Percentiles rank a stretch among this genome's conserved stretches.
phyloP scores from a whole-genome alignment of 108 stramenopile genomes.

The Chaetoceros tenuissimus region DNA sequence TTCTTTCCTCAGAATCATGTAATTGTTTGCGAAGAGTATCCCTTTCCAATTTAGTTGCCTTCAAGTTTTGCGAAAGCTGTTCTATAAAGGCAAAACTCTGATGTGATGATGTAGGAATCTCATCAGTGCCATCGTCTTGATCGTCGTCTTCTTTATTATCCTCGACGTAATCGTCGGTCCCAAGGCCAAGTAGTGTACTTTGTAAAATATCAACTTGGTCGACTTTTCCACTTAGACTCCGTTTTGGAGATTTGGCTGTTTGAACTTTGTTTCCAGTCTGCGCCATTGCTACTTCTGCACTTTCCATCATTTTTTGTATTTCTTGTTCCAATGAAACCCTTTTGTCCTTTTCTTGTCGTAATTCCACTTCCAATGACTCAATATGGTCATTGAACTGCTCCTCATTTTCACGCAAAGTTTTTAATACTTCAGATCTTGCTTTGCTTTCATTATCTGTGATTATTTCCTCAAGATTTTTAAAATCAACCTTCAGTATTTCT shows the following conservation, averaged over 20 bases:
- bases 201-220: slow-evolving; percentile 66
- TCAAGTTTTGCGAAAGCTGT: slow-evolving; percentile 58
- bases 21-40: slow-evolving; percentile 44
- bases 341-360: slow-evolving; percentile 48
- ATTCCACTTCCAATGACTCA: slow-evolving; percentile 41
- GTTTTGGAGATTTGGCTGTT: slow-evolving; percentile 9
- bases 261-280: background rate
- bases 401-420: slow-evolving; percentile 66
- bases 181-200: slow-evolving; percentile 46
- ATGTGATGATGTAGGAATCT: background rate
- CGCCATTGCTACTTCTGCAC: slow-evolving; percentile 18
- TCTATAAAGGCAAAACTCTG: slow-evolving; percentile 70
- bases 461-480: slow-evolving; percentile 36
- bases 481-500: slow-evolving; percentile 42
- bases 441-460: slow-evolving; percentile 60
- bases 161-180: slow-evolving; percentile 45
- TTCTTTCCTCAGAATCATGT: slow-evolving; percentile 44
- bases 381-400: slow-evolving; percentile 65
- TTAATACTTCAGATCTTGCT: slow-evolving; percentile 65
- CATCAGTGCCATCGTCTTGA: slow-evolving; percentile 17
- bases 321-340: slow-evolving; percentile 49
- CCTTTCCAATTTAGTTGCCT: slow-evolving; percentile 51
- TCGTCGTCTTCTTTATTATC: slow-evolving; percentile 18
- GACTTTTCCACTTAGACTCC: slow-evolving; percentile 40
- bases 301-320: slow-evolving; percentile 51